phyloP scores from a whole-genome alignment of 371 early-diverging fungal genomes.

The Circinella umbellata region DNA sequence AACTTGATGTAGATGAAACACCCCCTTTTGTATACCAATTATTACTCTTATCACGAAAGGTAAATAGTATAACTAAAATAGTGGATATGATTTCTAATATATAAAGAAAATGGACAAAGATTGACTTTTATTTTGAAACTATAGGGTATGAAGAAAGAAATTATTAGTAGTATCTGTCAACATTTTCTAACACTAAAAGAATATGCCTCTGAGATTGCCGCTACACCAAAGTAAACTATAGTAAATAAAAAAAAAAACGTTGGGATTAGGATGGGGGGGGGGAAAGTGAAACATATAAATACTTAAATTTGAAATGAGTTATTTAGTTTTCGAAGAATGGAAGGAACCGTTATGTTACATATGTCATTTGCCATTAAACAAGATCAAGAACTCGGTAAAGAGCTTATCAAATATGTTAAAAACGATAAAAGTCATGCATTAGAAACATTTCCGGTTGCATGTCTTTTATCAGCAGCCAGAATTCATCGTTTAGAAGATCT shows the following conservation, averaged over 20 bases:
- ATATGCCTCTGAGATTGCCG: slow-evolving; percentile 4
- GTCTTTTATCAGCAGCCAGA: slow-evolving; percentile 61
- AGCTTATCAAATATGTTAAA: slow-evolving; percentile 60
- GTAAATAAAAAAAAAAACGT: too few species aligned
- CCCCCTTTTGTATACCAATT: slow-evolving; percentile 64
- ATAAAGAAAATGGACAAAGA: neutral
- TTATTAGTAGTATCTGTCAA: slow-evolving; percentile 47
- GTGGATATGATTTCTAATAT: too few species aligned
- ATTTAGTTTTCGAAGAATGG: slow-evolving; percentile 33
- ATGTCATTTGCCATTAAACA: slow-evolving; percentile 67
- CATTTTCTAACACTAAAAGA: slow-evolving; percentile 47
- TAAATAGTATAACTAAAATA: too few species aligned
- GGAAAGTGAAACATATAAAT: neutral
- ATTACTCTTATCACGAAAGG: slow-evolving; percentile 63
- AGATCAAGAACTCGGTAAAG: slow-evolving; percentile 66
- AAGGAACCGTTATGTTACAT: slow-evolving; percentile 68
- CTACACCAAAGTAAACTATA: neutral
- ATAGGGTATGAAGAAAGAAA: slow-evolving; percentile 52
- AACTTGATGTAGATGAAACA: slow-evolving; percentile 57
- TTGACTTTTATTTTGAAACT: neutral
- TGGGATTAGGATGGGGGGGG: too few species aligned
- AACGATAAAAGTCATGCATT: slow-evolving; percentile 44
- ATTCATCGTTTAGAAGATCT: slow-evolving; percentile 64
- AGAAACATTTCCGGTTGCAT: slow-evolving; percentile 57
- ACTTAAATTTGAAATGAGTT: neutral